Evolutionary conservation across 352 stramenopile species (phyloP).

Genomic region (Globisporangium paddicum): DNA sequence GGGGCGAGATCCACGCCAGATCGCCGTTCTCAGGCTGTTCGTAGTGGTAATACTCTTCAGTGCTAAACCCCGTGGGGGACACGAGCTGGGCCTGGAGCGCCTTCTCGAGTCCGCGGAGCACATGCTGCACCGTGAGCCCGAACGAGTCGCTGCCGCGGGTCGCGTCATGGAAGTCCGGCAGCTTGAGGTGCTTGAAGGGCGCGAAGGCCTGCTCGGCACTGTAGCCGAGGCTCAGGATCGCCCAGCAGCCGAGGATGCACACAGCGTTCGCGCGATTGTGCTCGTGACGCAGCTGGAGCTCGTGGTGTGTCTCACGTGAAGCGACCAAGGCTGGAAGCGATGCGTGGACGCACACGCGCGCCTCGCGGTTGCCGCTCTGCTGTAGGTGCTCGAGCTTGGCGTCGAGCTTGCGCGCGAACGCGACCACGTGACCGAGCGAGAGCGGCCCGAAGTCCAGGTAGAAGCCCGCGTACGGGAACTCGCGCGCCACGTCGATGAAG

Average conservation of each 20-base stretch:
- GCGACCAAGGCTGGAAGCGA: too few species aligned
- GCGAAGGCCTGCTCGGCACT: constrained; percentile 64
- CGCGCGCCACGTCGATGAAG: constrained; percentile 23
- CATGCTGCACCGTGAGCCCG: constrained; percentile 22
- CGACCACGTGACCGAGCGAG: constrained; percentile 88
- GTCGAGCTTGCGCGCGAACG: constrained; percentile 82
- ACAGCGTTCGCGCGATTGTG: constrained; percentile 86
- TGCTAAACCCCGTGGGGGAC: constrained; percentile 47
- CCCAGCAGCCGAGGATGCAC: constrained; percentile 87
- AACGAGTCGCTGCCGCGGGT: constrained; percentile 19
- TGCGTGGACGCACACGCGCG: constrained; percentile 66
- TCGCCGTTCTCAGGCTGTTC: constrained; percentile 23
- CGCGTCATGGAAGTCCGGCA: constrained; percentile 33
- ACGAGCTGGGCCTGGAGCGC: constrained; percentile 79
- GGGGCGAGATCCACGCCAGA: constrained; percentile 27
- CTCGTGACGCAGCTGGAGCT: constrained; percentile 8
- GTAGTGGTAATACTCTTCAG: constrained; percentile 16
- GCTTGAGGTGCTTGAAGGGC: constrained; percentile 29
- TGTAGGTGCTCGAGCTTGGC: constrained; percentile 33
- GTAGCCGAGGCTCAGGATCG: constrained; percentile 31
- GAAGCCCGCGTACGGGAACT: constrained; percentile 92
- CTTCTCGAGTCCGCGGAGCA: constrained; percentile 24
- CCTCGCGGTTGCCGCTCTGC: constrained; percentile 13
- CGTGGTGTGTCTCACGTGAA: too few species aligned
- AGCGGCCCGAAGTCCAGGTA: constrained; percentile 96